A percentile compares a stretch with the other conserved stretches of the same genome.
phyloP scores from a whole-genome alignment of 371 early-diverging fungal genomes.

The Dichotomocladium elegans region DNA sequence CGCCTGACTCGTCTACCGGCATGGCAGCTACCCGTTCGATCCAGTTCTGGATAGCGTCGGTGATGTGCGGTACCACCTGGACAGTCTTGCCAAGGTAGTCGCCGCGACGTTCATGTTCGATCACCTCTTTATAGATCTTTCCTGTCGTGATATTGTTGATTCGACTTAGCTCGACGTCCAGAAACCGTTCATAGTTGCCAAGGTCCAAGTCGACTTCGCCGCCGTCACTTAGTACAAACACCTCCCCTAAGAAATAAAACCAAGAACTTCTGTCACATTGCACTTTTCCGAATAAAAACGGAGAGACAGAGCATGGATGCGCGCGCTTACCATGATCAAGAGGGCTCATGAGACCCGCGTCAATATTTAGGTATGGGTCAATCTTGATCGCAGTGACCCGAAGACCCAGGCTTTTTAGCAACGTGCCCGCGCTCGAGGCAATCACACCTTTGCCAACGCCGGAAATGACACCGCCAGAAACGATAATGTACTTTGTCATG shows the following conservation, averaged over 20 bases:
- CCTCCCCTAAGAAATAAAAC: slow-evolving; percentile 70
- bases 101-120: slow-evolving; percentile 89
- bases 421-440: slow-evolving; percentile 94
- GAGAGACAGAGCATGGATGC: no score
- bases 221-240: slow-evolving; percentile 98
- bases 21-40: slow-evolving; percentile 86
- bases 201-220: slow-evolving; percentile 99
- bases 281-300: neutral
- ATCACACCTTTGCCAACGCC: slow-evolving; percentile 99
- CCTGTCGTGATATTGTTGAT: slow-evolving; percentile 99
- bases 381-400: slow-evolving; percentile 98
- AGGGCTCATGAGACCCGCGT: slow-evolving; percentile 96
- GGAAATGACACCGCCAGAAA: slow-evolving; percentile 98
- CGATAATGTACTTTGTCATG: slow-evolving; percentile 93
- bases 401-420: slow-evolving; percentile 93
- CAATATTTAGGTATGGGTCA: slow-evolving; percentile 99
- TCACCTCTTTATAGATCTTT: slow-evolving; percentile 94
- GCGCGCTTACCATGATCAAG: slow-evolving; percentile 98
- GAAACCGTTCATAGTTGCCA: slow-evolving; percentile 99
- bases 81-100: slow-evolving; percentile 98
- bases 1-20: slow-evolving; percentile 80
- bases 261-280: no score
- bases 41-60: slow-evolving; percentile 97
- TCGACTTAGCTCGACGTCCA: slow-evolving; percentile 88
- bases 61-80: slow-evolving; percentile 97